phyloP scores from a whole-genome alignment of 2,329 filamentous ascomycete species.

The Ophiocordyceps camponoti-rufipedis region DNA sequence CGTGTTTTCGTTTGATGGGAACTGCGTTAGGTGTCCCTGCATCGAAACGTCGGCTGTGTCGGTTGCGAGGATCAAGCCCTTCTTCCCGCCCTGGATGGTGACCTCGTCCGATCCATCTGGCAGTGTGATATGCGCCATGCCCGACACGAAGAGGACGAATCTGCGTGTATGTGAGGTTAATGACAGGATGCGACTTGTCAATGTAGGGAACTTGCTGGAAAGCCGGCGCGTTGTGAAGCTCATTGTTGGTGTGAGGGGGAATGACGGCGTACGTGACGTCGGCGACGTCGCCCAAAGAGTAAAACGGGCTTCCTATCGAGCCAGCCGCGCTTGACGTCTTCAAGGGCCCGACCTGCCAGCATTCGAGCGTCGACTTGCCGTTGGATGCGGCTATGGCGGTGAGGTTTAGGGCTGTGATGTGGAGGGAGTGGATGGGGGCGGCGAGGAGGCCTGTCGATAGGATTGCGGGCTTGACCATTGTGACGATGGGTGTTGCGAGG shows the following conservation, averaged over 20 bases:
- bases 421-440: background rate
- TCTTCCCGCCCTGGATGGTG: constrained; percentile 18
- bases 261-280: constrained; percentile 18
- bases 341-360: constrained; percentile 20
- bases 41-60: constrained; percentile 21
- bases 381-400: constrained; percentile 19
- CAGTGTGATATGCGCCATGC: constrained; percentile 20
- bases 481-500: background rate
- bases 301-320: constrained; percentile 13
- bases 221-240: constrained; percentile 21
- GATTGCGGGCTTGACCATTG: background rate
- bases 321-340: constrained; percentile 8
- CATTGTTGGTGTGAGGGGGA: constrained; percentile 18
- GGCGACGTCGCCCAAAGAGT: constrained; percentile 13
- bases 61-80: constrained; percentile 21
- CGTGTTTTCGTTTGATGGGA: constrained; percentile 19
- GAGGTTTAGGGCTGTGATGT: constrained; percentile 15
- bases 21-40: constrained; percentile 21
- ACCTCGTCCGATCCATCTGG: constrained; percentile 18
- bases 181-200: background rate
- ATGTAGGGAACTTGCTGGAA: constrained; percentile 16
- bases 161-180: constrained; percentile 4
- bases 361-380: constrained; percentile 22
- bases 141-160: constrained; percentile 18
- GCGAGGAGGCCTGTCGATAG: background rate